Evolutionary conservation across 2,329 filamentous ascomycete genomes (phyloP).

Genomic region (Nemania serpens): DNA sequence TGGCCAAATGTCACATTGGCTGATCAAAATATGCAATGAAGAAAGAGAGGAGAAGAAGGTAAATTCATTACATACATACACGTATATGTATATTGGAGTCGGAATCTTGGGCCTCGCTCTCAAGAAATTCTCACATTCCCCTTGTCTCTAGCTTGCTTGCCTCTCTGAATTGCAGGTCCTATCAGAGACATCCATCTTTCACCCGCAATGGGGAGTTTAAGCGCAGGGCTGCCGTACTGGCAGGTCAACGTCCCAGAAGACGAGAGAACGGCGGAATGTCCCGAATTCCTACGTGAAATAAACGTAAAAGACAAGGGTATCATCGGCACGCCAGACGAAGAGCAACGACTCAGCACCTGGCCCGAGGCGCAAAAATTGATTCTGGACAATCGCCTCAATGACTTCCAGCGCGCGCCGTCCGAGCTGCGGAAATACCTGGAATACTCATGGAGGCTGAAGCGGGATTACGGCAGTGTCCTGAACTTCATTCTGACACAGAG

Average conservation of each 20-base stretch:
- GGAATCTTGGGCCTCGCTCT: neutral
- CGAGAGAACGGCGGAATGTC: conserved; percentile 69
- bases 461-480: conserved; percentile 76
- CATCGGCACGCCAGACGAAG: conserved; percentile 70
- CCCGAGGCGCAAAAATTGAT: conserved; percentile 67
- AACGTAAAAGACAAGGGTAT: conserved; percentile 71
- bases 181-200: too few relatives aligned
- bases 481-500: conserved; percentile 74
- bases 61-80: neutral
- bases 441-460: conserved; percentile 67
- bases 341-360: conserved; percentile 71
- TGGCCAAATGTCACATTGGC: neutral
- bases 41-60: neutral
- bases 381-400: conserved; percentile 68
- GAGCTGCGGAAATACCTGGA: conserved; percentile 78
- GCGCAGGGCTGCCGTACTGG: conserved; percentile 68
- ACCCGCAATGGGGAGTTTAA: conserved; percentile 45
- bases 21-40: neutral
- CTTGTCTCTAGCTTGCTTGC: neutral
- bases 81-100: too few relatives aligned
- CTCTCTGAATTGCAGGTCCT: neutral
- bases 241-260: conserved; percentile 74
- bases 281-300: conserved; percentile 68
- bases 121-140: neutral
- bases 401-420: conserved; percentile 76